Evolutionary conservation across 2,329 filamentous ascomycete species (phyloP), one percentile per base, ranked within the genome.

Genomic region (Parascedosporium putredinis): DNA sequence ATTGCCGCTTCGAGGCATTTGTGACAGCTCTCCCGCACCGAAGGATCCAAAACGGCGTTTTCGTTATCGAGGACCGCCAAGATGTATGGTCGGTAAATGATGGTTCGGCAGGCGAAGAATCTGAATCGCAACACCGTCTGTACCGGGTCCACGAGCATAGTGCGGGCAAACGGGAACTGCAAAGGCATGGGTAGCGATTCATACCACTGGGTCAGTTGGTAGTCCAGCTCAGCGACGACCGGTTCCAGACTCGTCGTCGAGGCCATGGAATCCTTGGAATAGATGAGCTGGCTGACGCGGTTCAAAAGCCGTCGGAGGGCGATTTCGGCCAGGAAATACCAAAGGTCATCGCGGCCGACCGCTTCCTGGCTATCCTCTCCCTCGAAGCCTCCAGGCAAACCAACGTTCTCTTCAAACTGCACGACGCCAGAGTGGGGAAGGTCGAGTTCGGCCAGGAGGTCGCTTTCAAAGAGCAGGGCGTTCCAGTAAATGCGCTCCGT

Each of bases 291-390:
- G 67, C 83, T 88, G 58, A 88, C 84, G 52, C 85, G 76, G 62
- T 89, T 89, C 56, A 91, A 74, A 3, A 93, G 75, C 50, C 87
- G 74, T 43, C 86, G 78, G 10, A 93, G 70, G 4, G 86, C 86
- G 54, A 93, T 90, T 59, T 91, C 86, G 33, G 87, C 86, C 25
- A 91, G 69, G 57, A 91, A 91, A 60, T 93, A 93, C 86, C 87
- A 91, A 12, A 91, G 70, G 52, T 91, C 86, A 58, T 91, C 87
- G 45, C 80, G 77, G 10, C 84, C 85, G 6, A 81, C 78, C 5
- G 76, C 70, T 55, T 78, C 76, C 6, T 72, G 70, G 55, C 83
- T 78, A 52, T 83, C 79, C 50, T 83, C 80, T n/a, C 81, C 81
- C 58, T 86, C 84, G 55, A 91, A 93, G 0, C 84, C 84, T 4